These are phyloP conservation scores for Naumovozyma dairenensis DNA, from an alignment of 805 yeast species.

Conservation along the genomic window DNA sequence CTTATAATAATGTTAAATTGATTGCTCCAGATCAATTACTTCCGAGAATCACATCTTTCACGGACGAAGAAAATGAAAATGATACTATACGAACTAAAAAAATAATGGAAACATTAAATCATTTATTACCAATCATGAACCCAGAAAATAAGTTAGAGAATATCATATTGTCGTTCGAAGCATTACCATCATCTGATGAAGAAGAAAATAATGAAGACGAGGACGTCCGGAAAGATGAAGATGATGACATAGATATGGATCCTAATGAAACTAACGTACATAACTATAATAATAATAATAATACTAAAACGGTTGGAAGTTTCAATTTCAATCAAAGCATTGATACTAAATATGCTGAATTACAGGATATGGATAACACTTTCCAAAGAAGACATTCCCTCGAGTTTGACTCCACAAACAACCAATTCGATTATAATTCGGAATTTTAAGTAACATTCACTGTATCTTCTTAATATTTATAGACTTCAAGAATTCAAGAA, in stretches of 20 bases:
- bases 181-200: too few species aligned
- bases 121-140: constrained; percentile 32
- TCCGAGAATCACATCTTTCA: constrained; percentile 3
- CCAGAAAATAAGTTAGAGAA: constrained; percentile 25
- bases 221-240: constrained; percentile 3
- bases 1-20: neutral
- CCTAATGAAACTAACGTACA: constrained; percentile 1
- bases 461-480: too few species aligned
- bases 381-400: constrained; percentile 27
- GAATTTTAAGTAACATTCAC: neutral
- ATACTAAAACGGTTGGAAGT: neutral
- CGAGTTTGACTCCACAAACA: constrained; percentile 12
- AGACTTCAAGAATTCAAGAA: too few species aligned
- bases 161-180: constrained; percentile 24
- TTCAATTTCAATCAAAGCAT: constrained; percentile 7
- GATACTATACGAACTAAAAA: constrained; percentile 5
- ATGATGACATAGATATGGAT: constrained; percentile 6
- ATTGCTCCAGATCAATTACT: constrained; percentile 6
- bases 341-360: constrained; percentile 21
- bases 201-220: constrained; percentile 3
- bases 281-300: neutral
- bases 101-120: too few species aligned
- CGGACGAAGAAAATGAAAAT: neutral
- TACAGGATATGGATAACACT: constrained; percentile 26
- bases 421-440: neutral